Evolutionary conservation across 805 yeast species (phyloP), one percentile per base, ranked within the genome.

Genomic region (Hyphopichia homilentoma): DNA sequence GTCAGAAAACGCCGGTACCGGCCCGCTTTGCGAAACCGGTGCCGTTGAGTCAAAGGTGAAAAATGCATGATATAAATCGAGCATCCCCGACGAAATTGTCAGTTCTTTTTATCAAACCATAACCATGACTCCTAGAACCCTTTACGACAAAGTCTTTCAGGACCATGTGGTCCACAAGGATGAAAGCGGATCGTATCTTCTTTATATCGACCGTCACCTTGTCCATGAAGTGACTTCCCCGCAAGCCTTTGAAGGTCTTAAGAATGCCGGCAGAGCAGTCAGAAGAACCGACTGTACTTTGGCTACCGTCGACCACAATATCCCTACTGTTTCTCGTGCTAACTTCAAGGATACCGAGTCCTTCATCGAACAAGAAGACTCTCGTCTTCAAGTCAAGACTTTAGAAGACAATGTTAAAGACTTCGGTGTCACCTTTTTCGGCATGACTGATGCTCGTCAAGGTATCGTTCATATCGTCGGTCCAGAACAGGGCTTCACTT

Each of bases 171-270:
- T 93, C 45, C 89, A 88, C 65, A 71, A 78, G 54, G 95, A 87
- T 48, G 90, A 85, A 33, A 77, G 86, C 21, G 95, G 94, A 17
- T 88, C 96, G 14, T 82, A 75, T 55, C 71, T 93, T 41, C 64
- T 93, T 40, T 93, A 86, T 63, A 90, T 93, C 39, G 99, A 93
- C 65, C 85, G 98, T 65, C 98, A 93, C 62, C 72, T 93, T 47
- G 96, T 93, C 31, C 98, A 93, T 61, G 98, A 93, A 67, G 99
- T 93, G 33, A 93, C 99, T 2, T 90, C 97, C 18, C 98, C 99
- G 21, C 98, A 93, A 65, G 98, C 98, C 7, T 93, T 93, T 55
- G 98, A 93, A 67, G 98, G 98, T 31, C 75, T 93, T 50, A 75
- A 72, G 43, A 83, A 79, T 52, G 96, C 97, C 11, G 85, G 83